Evolutionary conservation across 192 early-diverging fungal species (phyloP), one percentile per base, ranked within the genome.

Genomic region (Mortierella alpina): DNA sequence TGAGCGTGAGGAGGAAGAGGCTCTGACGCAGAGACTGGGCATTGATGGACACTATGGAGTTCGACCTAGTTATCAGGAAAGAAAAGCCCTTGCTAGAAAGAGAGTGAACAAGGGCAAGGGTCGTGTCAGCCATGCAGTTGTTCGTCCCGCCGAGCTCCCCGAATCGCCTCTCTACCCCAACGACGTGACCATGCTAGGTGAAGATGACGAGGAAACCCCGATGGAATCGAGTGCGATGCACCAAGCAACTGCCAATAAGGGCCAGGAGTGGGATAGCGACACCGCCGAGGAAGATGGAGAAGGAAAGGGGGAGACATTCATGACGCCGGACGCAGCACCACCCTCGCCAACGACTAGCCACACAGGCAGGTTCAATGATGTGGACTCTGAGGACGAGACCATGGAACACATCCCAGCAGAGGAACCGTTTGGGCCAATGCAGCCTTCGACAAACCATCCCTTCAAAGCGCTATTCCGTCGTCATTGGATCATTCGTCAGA

Each of bases 401-500:
- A 72, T 71, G 70, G 66, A 58, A 20, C 68, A 78, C 40, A 65
- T 62, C 13, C 59, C 22, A 31, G 46, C 56, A 14, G 78, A 81
- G 68, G 84, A 67, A 18, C 44, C 54, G 22, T 88, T 86, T 76
- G 72, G 76, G 1, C 82, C 82, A 1, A 73, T 82, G 75, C 17
- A 63, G 11, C 70, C 68, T 4, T 84, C 72, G 12, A 76, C 66
- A 48, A 61, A 6, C 57, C 90, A 93, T 60, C 85, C 92, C 15
- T 96, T 92, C 87, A 96, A 97, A 85, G 87, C 84, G 39, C 86
- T 91, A 22, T 97, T 93, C 84, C 90, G 91, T 54, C 86, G 91
- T 55, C 92, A 94, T 83, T 91, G 95, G 84, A 84, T 88, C 52
- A 89, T 96, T 39, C 88, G 93, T 50, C 91, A 91, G 66, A 96